These are phyloP conservation scores for Cnidoscolus chayamansa DNA, from an alignment of 441 rosid genomes.

Conservation along the genomic window DNA sequence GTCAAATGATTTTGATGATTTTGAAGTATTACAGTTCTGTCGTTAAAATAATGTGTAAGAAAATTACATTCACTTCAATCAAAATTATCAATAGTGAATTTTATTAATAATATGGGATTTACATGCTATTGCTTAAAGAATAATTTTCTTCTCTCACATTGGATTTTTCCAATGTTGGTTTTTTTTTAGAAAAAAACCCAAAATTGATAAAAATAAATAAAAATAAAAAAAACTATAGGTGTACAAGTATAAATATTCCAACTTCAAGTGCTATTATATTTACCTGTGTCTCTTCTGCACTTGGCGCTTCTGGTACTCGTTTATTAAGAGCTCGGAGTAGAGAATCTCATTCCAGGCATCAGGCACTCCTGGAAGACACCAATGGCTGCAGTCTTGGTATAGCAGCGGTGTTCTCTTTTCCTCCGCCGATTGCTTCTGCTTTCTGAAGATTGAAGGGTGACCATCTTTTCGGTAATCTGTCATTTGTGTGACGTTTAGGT, in stretches of 20 bases:
- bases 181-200: constrained; percentile 23
- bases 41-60: no score
- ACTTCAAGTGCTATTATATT: constrained; percentile 3
- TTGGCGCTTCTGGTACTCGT: constrained; percentile 40
- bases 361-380: constrained; percentile 97
- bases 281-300: constrained; percentile 38
- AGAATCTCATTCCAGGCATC: constrained; percentile 88
- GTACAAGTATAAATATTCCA: constrained; percentile 11
- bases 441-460: constrained; percentile 81
- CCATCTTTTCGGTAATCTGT: constrained; percentile 86
- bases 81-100: no score
- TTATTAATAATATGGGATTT: no score
- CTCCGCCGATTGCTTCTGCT: constrained; percentile 32
- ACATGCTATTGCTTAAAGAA: no score
- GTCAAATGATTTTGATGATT: no score
- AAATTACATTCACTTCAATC: no score
- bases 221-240: constrained; percentile 17
- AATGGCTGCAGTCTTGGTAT: constrained; percentile 94
- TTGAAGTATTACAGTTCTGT: no score
- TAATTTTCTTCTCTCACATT: background rate
- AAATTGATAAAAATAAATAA: constrained; percentile 10
- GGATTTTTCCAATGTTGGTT: constrained; percentile 15
- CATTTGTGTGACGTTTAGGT: constrained; percentile 72
- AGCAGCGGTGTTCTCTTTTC: constrained; percentile 47
- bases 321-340: constrained; percentile 62